Evolutionary conservation across 768 basidiomycete species (phyloP).

Genomic region (Crucibulum laeve): DNA sequence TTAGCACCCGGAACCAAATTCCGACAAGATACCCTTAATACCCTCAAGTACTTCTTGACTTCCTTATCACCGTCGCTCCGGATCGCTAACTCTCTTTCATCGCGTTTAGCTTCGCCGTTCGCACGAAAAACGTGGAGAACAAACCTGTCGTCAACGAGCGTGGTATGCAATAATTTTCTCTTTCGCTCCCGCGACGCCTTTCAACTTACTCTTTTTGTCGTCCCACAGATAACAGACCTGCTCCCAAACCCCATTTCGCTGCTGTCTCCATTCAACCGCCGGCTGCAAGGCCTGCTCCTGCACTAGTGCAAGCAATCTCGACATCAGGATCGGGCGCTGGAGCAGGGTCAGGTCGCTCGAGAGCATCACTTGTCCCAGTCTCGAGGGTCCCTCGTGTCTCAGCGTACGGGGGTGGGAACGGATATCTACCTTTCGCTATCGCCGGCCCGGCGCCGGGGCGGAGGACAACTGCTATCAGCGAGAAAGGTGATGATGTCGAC

Average conservation of each 20-base stretch:
- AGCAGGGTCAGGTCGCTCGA: slow-evolving; percentile 17
- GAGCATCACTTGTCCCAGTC: slow-evolving; percentile 32
- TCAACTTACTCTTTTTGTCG: background rate
- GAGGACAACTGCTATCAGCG: slow-evolving; percentile 13
- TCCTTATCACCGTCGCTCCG: background rate
- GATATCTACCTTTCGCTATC: slow-evolving; percentile 34
- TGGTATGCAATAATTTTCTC: slow-evolving; percentile 34
- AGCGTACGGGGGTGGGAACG: slow-evolving; percentile 22
- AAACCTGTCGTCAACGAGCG: slow-evolving; percentile 75
- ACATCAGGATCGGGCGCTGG: slow-evolving; percentile 25
- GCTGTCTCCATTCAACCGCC: slow-evolving; percentile 43
- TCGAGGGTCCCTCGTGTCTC: slow-evolving; percentile 33
- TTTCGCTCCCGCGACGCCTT: background rate
- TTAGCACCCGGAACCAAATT: slow-evolving; percentile 81
- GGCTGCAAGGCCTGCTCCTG: slow-evolving; percentile 39
- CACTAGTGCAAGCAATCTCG: slow-evolving; percentile 38
- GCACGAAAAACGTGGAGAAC: slow-evolving; percentile 86
- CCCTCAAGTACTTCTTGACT: slow-evolving; percentile 63
- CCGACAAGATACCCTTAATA: slow-evolving; percentile 84
- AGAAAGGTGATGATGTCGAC: slow-evolving; percentile 25
- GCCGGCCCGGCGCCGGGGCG: slow-evolving; percentile 9
- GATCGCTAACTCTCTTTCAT: slow-evolving; percentile 1
- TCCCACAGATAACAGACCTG: slow-evolving; percentile 50
- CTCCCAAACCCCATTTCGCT: slow-evolving; percentile 62
- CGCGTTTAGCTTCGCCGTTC: slow-evolving; percentile 61